Evolutionary conservation across 2,329 filamentous ascomycete species (phyloP).

Genomic region (Fusarium zealandicum): DNA sequence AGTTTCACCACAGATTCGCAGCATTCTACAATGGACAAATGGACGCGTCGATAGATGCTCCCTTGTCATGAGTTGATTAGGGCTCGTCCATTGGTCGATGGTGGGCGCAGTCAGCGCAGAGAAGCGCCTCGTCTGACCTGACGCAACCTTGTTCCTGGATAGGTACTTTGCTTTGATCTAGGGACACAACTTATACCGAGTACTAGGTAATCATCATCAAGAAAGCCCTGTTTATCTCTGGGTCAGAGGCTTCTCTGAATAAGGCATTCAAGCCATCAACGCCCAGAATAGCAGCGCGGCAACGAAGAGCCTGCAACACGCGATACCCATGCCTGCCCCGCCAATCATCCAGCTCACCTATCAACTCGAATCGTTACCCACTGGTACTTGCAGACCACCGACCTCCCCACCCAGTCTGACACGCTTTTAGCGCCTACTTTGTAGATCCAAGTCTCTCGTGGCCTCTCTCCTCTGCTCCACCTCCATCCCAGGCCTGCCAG

Average conservation of each 20-base stretch:
- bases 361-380: slow-evolving; percentile 21
- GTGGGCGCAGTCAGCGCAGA: slow-evolving; percentile 28
- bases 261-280: too few species aligned
- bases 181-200: too few species aligned
- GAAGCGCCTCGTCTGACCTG: slow-evolving; percentile 36
- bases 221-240: too few species aligned
- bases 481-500: slow-evolving; percentile 14
- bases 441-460: slow-evolving; percentile 34
- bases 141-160: slow-evolving; percentile 35
- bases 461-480: slow-evolving; percentile 24
- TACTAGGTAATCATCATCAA: too few species aligned
- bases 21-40: slow-evolving; percentile 8
- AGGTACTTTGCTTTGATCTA: slow-evolving; percentile 12
- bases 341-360: slow-evolving; percentile 16
- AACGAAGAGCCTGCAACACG: neutral
- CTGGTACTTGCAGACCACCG: slow-evolving; percentile 19
- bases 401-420: slow-evolving; percentile 27
- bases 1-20: slow-evolving; percentile 1
- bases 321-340: neutral
- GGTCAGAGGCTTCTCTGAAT: too few species aligned
- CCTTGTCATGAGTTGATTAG: slow-evolving; percentile 8
- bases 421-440: slow-evolving; percentile 34
- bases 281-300: neutral
- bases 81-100: slow-evolving; percentile 17
- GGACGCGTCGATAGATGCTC: slow-evolving; percentile 6